Base-by-base conservation (phyloP, 495 filamentous ascomycete species). In the Aspergillus diversus region DNA sequence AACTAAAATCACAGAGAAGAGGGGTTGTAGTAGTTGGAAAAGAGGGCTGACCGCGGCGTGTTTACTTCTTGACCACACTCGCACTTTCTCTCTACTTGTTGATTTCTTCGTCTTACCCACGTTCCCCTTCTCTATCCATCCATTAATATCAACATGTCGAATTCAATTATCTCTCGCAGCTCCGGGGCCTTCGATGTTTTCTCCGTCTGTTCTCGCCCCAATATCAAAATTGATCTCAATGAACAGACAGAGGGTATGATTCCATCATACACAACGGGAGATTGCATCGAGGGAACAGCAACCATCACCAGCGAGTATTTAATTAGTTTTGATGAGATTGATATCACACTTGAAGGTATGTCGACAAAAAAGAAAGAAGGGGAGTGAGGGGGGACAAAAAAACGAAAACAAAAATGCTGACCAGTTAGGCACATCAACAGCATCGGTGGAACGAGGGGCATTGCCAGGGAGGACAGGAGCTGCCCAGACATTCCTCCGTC, bases 311-410 rank as follows among this genome's bases (percentile, higher is more conserved):
- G 81, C 1, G 80, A 83, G 31, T 76, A 82, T 56, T 89, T 94
- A 63, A 88, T 85, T 7, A 79, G 82, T 48, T 97, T 99, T 73
- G 91, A 96, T 63, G 80, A 87, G 27, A 73, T 98, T 54, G 85
- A 91, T 59, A 93, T 99, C 69, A 80, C 89, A 1, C 86, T 99
- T 49, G 84, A 94, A 68, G 95, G 95, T 75, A 80, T 55, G 34
- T 27, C 32, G 3, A n/a, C 13, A 75, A 72, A 63, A 78, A 32
- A 52, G 7, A 4, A 56, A 27, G 67, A 42, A 65, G 21, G 65
- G n/a, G 56, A 66, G 32, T 27, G 21, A 27, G 21, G 2, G 21
- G 21, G 21, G 21, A 27, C 21, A 70, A 46, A 75, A 72, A 78
- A 32, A 52, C 8, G 5, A 56, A 27, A 68, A 42, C 65, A 21